Percentiles rank a stretch among this genome's conserved stretches.
Conservation (phyloP, 2,329 filamentous ascomycete species). For the Pseudogymnoascus sp. region DNA sequence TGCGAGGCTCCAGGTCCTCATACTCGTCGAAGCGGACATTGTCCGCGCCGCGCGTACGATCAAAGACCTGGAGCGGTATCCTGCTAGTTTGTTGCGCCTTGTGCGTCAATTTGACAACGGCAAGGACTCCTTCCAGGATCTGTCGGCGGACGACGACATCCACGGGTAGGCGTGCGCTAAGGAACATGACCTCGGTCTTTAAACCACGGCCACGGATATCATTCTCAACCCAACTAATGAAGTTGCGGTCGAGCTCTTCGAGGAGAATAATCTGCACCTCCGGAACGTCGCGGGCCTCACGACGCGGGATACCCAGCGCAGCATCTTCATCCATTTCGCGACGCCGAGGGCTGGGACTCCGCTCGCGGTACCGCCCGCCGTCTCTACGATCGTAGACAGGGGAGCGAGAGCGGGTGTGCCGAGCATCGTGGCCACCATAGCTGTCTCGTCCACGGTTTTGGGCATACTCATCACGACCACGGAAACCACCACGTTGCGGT, state of each 20-base stretch:
- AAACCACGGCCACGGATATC: slow-evolving; percentile 66
- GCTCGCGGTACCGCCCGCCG: slow-evolving; percentile 52
- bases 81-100: slow-evolving; percentile 63
- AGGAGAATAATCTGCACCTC: slow-evolving; percentile 84
- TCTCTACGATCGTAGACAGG: slow-evolving; percentile 43
- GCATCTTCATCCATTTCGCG: slow-evolving; percentile 50
- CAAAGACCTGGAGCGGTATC: slow-evolving; percentile 78
- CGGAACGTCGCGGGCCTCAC: slow-evolving; percentile 69
- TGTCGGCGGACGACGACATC: slow-evolving; percentile 76
- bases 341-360: slow-evolving; percentile 62
- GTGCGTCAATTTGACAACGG: slow-evolving; percentile 69
- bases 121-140: slow-evolving; percentile 81
- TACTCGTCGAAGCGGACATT: slow-evolving; percentile 86
- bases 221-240: slow-evolving; percentile 74
- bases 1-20: slow-evolving; percentile 67
- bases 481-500: slow-evolving; percentile 48
- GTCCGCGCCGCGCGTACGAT: slow-evolving; percentile 64
- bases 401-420: slow-evolving; percentile 62
- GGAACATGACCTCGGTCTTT: slow-evolving; percentile 69
- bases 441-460: slow-evolving; percentile 25
- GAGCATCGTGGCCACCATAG: slow-evolving; percentile 33
- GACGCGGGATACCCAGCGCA: slow-evolving; percentile 64
- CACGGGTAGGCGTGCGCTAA: slow-evolving; percentile 70
- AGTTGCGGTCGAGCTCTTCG: slow-evolving; percentile 70
- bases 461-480: slow-evolving; percentile 58